Evolutionary conservation across 345 rosid genomes (phyloP).

Genomic region (Salix suchowensis): DNA sequence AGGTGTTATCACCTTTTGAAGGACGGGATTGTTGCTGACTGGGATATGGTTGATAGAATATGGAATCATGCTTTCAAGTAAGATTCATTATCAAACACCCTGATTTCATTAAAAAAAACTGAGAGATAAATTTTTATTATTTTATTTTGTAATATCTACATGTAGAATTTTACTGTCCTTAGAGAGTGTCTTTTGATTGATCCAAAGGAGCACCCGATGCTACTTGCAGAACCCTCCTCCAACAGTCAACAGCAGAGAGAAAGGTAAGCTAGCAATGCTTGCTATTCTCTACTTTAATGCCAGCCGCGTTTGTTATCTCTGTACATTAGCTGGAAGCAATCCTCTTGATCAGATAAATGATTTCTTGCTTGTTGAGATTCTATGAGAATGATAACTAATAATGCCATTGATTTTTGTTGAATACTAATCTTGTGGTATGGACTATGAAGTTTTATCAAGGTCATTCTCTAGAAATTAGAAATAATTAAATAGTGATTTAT

Average conservation of each 20-base stretch:
- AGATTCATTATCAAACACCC: conserved; percentile 6
- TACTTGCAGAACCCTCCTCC: conserved; percentile 89
- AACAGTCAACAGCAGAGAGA: conserved; percentile 92
- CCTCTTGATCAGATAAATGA: background rate
- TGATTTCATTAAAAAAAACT: background rate
- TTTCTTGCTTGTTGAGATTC: background rate
- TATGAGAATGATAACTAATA: background rate
- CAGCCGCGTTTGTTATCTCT: background rate
- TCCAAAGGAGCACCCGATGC: conserved; percentile 94
- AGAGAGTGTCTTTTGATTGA: conserved; percentile 84
- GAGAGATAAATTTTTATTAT: background rate
- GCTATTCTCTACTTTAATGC: background rate
- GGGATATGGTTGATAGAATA: conserved; percentile 91
- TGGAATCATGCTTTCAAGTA: conserved; percentile 98
- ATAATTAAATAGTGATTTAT: background rate
- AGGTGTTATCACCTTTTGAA: conserved; percentile 82
- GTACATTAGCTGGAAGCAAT: background rate
- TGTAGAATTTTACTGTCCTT: background rate
- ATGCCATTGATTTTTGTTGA: background rate
- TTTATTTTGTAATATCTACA: background rate
- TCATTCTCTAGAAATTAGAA: background rate
- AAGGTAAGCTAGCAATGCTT: conserved; percentile 39
- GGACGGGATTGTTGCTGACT: conserved; percentile 88
- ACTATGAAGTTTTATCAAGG: background rate
- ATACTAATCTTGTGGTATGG: background rate